These are phyloP conservation scores for Phytophthora ramorum DNA, from an alignment of 352 stramenopile species.

Conservation along the genomic window DNA sequence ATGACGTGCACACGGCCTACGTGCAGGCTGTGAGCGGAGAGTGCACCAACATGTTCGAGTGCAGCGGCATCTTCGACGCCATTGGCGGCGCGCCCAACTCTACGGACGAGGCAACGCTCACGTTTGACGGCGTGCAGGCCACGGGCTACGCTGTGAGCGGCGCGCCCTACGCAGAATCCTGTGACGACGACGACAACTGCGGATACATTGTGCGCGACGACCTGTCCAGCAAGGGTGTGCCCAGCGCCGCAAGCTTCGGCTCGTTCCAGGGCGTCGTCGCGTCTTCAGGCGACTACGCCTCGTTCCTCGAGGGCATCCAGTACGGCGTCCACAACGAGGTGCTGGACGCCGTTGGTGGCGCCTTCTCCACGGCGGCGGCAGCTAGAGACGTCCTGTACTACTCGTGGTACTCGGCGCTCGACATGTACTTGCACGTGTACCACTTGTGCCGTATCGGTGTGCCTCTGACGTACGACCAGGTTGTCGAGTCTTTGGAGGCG, in stretches of 20 bases:
- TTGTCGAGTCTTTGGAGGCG: constrained; percentile 50
- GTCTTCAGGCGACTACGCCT: constrained; percentile 58
- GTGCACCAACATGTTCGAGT: constrained; percentile 69
- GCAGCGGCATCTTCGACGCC: constrained; percentile 62
- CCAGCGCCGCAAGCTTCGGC: constrained; percentile 57
- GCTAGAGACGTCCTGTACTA: constrained; percentile 72
- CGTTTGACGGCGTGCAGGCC: constrained; percentile 38
- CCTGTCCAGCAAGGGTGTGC: constrained; percentile 43
- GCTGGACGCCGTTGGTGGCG: constrained; percentile 58
- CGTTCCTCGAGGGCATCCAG: constrained; percentile 65
- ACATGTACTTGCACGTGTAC: constrained; percentile 78
- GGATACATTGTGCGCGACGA: constrained; percentile 50
- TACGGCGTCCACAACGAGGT: constrained; percentile 74
- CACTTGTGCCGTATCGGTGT: constrained; percentile 69
- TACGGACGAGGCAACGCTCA: constrained; percentile 15
- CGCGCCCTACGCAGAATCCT: constrained; percentile 42
- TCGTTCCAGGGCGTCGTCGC: constrained; percentile 62
- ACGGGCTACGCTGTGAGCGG: constrained; percentile 42
- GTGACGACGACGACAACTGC: constrained; percentile 54
- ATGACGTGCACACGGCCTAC: constrained; percentile 77
- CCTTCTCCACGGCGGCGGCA: constrained; percentile 58
- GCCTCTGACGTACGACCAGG: constrained; percentile 49
- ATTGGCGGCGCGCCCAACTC: constrained; percentile 46
- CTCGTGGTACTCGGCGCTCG: constrained; percentile 69
- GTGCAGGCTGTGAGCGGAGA: constrained; percentile 48